phyloP scores from a whole-genome alignment of 225 moss, liverwort and hornwort species.

The Polytrichum commune region DNA sequence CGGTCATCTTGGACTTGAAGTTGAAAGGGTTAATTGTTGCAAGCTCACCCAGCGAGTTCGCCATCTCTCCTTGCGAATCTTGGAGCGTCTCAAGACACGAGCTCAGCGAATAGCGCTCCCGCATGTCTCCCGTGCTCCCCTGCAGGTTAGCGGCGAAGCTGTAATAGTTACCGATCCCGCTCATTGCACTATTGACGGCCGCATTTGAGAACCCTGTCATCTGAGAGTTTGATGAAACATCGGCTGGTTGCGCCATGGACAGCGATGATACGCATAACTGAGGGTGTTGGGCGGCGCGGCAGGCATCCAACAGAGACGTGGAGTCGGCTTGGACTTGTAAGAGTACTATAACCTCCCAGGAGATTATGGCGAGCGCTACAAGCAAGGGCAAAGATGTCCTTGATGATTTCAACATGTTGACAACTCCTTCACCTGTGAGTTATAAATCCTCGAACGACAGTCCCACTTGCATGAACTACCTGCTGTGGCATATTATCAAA shows the following conservation, averaged over 20 bases:
- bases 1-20: conserved; percentile 3
- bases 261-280: conserved; percentile 1
- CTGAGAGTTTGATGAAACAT: not conserved
- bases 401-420: too few relatives aligned
- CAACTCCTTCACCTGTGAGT: too few relatives aligned
- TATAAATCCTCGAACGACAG: too few relatives aligned
- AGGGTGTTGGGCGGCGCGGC: conserved; percentile 2
- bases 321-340: not conserved
- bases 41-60: conserved; percentile 3
- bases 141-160: conserved; percentile 10
- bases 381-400: too few relatives aligned
- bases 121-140: not conserved
- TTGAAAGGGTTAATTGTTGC: not conserved
- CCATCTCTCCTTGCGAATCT: conserved; percentile 11
- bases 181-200: conserved; percentile 10
- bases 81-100: conserved; percentile 15
- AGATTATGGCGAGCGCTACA: too few relatives aligned
- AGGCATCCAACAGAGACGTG: conserved; percentile 2
- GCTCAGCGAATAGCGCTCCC: conserved; percentile 1
- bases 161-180: conserved; percentile 6
- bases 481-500: too few relatives aligned
- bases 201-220: not conserved
- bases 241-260: not conserved
- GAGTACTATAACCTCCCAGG: too few relatives aligned
- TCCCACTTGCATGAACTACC: too few relatives aligned